These are phyloP conservation scores for Spatholobus suberectus DNA, from an alignment of 306 rosid species.

Conservation along the genomic window DNA sequence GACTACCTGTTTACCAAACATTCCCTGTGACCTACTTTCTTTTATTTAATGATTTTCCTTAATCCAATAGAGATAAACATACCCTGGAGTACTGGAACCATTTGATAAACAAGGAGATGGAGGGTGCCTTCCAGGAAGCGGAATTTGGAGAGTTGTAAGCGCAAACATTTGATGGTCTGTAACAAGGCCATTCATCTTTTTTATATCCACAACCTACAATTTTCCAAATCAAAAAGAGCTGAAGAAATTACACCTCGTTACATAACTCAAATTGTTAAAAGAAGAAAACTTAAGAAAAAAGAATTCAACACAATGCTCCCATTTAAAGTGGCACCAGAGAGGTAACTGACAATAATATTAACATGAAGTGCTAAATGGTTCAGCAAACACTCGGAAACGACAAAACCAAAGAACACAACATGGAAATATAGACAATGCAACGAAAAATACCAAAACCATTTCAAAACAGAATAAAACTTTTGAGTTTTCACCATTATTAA, in stretches of 20 bases:
- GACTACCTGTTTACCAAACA: not conserved
- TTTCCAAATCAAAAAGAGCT: conserved; percentile 25
- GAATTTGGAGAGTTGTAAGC: conserved; percentile 80
- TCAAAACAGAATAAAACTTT: not conserved
- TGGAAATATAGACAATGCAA: not conserved
- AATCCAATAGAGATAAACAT: conserved; percentile 37
- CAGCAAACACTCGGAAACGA: not conserved
- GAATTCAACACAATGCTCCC: conserved; percentile 5
- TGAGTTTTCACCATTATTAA: not conserved
- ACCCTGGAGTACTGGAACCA: conserved; percentile 49
- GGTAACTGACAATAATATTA: not conserved
- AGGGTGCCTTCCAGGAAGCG: conserved; percentile 92
- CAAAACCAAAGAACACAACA: not conserved
- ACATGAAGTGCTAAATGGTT: not conserved
- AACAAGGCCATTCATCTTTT: conserved; percentile 83
- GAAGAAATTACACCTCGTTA: conserved; percentile 15
- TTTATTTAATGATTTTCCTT: not conserved
- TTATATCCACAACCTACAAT: conserved; percentile 74
- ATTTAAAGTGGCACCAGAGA: not conserved
- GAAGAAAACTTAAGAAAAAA: not conserved
- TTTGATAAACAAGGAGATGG: conserved; percentile 80
- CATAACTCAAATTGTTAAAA: not conserved
- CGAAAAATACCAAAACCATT: conserved; percentile 3
- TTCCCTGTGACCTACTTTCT: not conserved
- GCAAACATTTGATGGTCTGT: conserved; percentile 94